Conservation (phyloP, 1,139 yeast genomes). For the Protomyces gravidus region DNA sequence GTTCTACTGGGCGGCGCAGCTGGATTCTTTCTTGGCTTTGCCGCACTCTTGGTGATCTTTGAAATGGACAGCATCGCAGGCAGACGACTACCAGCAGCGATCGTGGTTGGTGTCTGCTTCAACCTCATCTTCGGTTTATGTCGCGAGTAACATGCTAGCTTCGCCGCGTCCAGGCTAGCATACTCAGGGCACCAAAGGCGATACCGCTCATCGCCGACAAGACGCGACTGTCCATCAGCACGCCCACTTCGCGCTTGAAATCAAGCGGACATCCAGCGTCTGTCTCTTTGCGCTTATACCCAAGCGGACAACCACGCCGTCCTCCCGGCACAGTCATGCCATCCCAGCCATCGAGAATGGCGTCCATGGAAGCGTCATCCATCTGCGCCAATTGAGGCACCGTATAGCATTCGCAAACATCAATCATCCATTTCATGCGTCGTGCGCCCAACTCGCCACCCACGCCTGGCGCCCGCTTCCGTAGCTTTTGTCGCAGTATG, state of each 20-base stretch:
- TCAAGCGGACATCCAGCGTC: constrained; percentile 27
- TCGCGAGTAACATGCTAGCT: neutral
- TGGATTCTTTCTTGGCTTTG: constrained; percentile 20
- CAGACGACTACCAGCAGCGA: neutral
- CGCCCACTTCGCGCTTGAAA: constrained; percentile 22
- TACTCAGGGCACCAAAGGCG: constrained; percentile 9
- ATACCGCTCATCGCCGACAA: constrained; percentile 12
- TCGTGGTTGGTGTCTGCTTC: neutral
- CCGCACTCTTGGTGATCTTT: neutral
- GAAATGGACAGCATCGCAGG: neutral
- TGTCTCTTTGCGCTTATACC: constrained; percentile 18
- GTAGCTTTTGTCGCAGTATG: constrained; percentile 51
- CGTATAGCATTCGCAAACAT: constrained; percentile 34
- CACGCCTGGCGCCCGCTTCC: constrained; percentile 40
- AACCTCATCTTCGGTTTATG: neutral
- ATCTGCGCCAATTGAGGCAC: constrained; percentile 32
- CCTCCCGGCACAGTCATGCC: constrained; percentile 17
- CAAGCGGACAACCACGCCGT: constrained; percentile 17
- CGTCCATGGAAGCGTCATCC: constrained; percentile 30
- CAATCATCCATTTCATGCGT: constrained; percentile 35
- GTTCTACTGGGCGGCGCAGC: constrained; percentile 5
- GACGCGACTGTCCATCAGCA: constrained; percentile 16
- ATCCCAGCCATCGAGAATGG: constrained; percentile 26
- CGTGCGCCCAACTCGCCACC: constrained; percentile 30
- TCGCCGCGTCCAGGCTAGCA: constrained; percentile 6